phyloP scores from a whole-genome alignment of 305 asterid species.

The Rubia peregrina region DNA sequence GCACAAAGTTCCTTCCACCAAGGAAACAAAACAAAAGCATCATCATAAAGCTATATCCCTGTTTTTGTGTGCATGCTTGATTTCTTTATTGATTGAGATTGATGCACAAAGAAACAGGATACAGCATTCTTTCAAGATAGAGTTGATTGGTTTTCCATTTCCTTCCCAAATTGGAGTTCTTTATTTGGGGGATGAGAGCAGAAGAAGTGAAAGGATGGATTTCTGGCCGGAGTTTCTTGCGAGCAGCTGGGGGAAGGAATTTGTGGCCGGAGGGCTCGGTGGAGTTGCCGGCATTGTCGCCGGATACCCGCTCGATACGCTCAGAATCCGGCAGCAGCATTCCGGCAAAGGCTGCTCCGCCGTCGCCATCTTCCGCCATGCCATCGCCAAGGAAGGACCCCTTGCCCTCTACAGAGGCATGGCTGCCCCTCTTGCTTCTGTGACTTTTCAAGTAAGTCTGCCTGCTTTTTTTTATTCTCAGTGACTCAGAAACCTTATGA shows the following conservation, averaged over 20 bases:
- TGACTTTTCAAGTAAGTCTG: slow-evolving; percentile 55
- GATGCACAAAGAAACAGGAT: slow-evolving; percentile 1
- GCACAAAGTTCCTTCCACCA: neutral
- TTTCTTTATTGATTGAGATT: neutral
- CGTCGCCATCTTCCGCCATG: slow-evolving; percentile 39
- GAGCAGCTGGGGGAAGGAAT: slow-evolving; percentile 66
- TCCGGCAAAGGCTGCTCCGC: slow-evolving; percentile 51
- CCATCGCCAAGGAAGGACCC: slow-evolving; percentile 51
- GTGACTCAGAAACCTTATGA: neutral
- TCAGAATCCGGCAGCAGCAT: slow-evolving; percentile 68
- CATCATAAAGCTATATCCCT: neutral
- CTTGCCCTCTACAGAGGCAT: slow-evolving; percentile 72
- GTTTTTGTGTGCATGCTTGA: neutral
- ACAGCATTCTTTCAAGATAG: neutral
- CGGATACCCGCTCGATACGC: slow-evolving; percentile 77
- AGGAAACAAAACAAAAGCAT: neutral
- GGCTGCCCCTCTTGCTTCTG: slow-evolving; percentile 72
- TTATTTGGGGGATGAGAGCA: slow-evolving; percentile 17
- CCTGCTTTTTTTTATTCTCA: neutral
- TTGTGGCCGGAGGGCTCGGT: slow-evolving; percentile 81
- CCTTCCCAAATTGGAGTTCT: neutral
- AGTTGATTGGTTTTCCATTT: neutral
- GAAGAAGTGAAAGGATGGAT: slow-evolving; percentile 38
- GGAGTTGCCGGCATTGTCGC: slow-evolving; percentile 65
- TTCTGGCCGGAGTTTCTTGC: slow-evolving; percentile 64